phyloP scores from a whole-genome alignment of 1,139 yeast genomes.

The Magnusiomyces magnusii region DNA sequence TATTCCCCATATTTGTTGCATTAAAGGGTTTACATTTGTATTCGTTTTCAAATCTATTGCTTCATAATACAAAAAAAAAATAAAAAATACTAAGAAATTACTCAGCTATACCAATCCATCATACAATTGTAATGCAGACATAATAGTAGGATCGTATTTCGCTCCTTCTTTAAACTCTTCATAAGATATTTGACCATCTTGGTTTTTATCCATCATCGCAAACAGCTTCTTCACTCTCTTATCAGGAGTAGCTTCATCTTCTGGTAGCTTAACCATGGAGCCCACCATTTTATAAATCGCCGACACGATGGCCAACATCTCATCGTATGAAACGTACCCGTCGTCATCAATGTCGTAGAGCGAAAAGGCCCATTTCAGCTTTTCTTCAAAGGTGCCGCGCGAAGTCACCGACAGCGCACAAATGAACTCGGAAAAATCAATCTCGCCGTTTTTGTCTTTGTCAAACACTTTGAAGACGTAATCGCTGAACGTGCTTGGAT shows the following conservation, averaged over 20 bases:
- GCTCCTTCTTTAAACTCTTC: slow-evolving; percentile 82
- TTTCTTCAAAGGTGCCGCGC: slow-evolving; percentile 82
- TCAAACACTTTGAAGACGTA: slow-evolving; percentile 88
- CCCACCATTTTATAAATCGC: slow-evolving; percentile 97
- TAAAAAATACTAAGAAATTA: too few relatives aligned
- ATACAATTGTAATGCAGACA: slow-evolving; percentile 70
- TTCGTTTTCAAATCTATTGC: not conserved
- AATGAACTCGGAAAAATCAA: slow-evolving; percentile 90
- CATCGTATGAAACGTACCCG: slow-evolving; percentile 67
- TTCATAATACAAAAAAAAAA: not conserved
- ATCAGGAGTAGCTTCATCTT: slow-evolving; percentile 93
- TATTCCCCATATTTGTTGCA: too few relatives aligned
- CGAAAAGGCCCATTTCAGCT: slow-evolving; percentile 72
- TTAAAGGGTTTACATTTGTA: too few relatives aligned
- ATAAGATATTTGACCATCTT: slow-evolving; percentile 58
- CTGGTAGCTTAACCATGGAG: slow-evolving; percentile 81
- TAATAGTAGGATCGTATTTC: slow-evolving; percentile 73
- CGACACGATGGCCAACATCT: slow-evolving; percentile 68
- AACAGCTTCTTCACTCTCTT: slow-evolving; percentile 78
- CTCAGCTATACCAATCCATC: slow-evolving; percentile 36
- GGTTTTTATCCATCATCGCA: slow-evolving; percentile 59
- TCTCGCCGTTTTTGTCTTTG: slow-evolving; percentile 67
- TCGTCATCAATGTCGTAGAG: slow-evolving; percentile 75
- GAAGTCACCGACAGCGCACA: slow-evolving; percentile 82
- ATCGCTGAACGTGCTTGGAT: slow-evolving; percentile 85